Evolutionary conservation across 805 yeast species (phyloP).

Genomic region (Saturnispora silvae): DNA sequence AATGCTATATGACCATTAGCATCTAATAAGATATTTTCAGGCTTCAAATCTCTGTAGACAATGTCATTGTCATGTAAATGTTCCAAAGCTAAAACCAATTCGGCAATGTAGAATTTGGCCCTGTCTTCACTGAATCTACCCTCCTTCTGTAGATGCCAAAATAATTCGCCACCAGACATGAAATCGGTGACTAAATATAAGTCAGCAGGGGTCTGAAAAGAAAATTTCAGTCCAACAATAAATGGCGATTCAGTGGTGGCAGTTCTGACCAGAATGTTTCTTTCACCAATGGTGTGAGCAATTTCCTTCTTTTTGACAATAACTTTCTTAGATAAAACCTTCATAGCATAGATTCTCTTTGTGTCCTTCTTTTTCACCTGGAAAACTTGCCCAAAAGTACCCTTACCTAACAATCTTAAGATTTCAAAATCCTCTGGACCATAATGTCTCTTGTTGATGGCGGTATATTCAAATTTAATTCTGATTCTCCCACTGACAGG

Average conservation of each 20-base stretch:
- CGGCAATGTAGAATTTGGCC: constrained; percentile 96
- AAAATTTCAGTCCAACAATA: constrained; percentile 89
- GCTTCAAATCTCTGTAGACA: constrained; percentile 93
- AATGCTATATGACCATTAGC: constrained; percentile 96
- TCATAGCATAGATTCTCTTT: constrained; percentile 91
- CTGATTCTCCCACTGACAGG: constrained; percentile 68
- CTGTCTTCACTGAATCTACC: constrained; percentile 89
- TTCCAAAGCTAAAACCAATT: constrained; percentile 83
- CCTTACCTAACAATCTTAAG: constrained; percentile 82
- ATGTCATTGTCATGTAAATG: constrained; percentile 92
- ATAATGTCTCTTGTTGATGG: constrained; percentile 61
- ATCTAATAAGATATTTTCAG: constrained; percentile 89
- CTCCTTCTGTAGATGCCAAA: constrained; percentile 75
- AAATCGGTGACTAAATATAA: constrained; percentile 90
- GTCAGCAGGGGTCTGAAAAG: constrained; percentile 92
- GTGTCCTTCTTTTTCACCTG: constrained; percentile 91
- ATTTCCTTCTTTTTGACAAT: constrained; percentile 95
- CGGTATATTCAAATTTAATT: constrained; percentile 62
- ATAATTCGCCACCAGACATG: constrained; percentile 95
- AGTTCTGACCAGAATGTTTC: constrained; percentile 88
- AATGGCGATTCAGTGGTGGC: constrained; percentile 71
- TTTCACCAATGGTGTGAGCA: constrained; percentile 96
- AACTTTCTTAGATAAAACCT: constrained; percentile 85
- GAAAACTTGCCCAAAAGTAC: constrained; percentile 96
- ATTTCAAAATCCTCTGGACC: constrained; percentile 96